Base-by-base conservation (phyloP, 176 grass and related monocot species). In the Aegilops umbellulata region DNA sequence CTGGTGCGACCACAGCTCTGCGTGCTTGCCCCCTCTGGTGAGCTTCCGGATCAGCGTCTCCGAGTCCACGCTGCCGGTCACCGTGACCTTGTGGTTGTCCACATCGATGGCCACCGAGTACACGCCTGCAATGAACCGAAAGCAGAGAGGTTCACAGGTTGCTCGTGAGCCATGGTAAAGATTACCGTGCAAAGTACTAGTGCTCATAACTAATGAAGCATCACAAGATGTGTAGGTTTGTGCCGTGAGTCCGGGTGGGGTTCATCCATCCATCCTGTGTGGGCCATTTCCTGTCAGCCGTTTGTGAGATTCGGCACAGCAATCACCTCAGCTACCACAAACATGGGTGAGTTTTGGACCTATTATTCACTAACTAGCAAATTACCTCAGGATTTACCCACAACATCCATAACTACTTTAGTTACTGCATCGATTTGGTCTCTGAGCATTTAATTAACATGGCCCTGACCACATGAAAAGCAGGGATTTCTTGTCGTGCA, bases 31-130 rank as follows among this genome's bases (percentile, higher is more conserved):
- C 47, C 85, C 81, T 90, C 78, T 94, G 23, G 70, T 86, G 80
- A 99, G 94, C 77, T 99, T 99, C 89, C 80, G 83, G 81, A 99
- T 90, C 47, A 99, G 89, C 6, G 85, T 90, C 65, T 92, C 89
- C 7, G 94, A 83, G 82, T 87, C 89, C 51, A 99, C 90, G 9
- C 70, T 90, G 67, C 92, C 94, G 38, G 91, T 90, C 58, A 97
- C 97, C 16, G 94, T 88, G 34, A 99, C 97, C 90, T 91, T 97
- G 63, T 99, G 90, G 70, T 93, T 87, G 84, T 99, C 97, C 10
- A 87, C 88, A 93, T 99, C 97, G 55, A 99, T 90, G 70, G 47
- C 80, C 42, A 99, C 94, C 22, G 85, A 91, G 83, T 93, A 99
- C 26, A 99, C 97, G 19, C 97, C 97, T 99, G 85, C 75, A 74